phyloP scores from a whole-genome alignment of 805 yeast genomes.

The Nakazawaea wyomingensis region DNA sequence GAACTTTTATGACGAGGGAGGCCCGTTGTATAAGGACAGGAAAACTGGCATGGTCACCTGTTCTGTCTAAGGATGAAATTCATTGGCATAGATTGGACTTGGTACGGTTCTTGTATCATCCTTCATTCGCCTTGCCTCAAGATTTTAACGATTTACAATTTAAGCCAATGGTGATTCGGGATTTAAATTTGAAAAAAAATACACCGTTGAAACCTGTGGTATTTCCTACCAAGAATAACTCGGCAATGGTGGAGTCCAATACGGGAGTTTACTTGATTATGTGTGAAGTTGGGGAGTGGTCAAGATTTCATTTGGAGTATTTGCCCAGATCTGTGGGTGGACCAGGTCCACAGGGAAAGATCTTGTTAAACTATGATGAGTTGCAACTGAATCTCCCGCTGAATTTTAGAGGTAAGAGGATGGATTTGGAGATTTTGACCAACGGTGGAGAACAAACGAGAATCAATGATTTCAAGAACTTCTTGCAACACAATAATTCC shows the following conservation, averaged over 20 bases:
- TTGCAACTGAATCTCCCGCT: constrained; percentile 33
- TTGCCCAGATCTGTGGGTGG: constrained; percentile 55
- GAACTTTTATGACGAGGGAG: constrained; percentile 78
- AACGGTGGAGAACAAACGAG: constrained; percentile 56
- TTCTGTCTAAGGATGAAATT: constrained; percentile 55
- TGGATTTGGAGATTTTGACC: constrained; percentile 49
- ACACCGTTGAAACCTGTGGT: constrained; percentile 38
- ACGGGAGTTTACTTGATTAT: constrained; percentile 77
- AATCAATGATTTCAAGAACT: constrained; percentile 43
- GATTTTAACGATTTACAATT: constrained; percentile 45
- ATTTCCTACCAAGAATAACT: constrained; percentile 20
- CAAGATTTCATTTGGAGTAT: constrained; percentile 56
- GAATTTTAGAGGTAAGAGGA: constrained; percentile 28
- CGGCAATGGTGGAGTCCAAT: constrained; percentile 28
- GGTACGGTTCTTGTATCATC: constrained; percentile 74
- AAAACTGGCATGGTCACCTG: constrained; percentile 42
- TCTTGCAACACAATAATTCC: constrained; percentile 20
- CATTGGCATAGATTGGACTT: constrained; percentile 85
- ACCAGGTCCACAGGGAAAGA: constrained; percentile 49
- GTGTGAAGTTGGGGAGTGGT: constrained; percentile 54
- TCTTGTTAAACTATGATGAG: constrained; percentile 44
- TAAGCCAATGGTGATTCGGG: constrained; percentile 25
- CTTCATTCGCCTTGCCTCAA: constrained; percentile 64
- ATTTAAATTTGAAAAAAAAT: background rate
- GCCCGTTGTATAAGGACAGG: constrained; percentile 47